Percentiles rank a stretch among this genome's conserved stretches.
These are phyloP conservation scores for Bipolaris cookei DNA, from an alignment of 2,329 filamentous ascomycete genomes.

Conservation along the genomic window DNA sequence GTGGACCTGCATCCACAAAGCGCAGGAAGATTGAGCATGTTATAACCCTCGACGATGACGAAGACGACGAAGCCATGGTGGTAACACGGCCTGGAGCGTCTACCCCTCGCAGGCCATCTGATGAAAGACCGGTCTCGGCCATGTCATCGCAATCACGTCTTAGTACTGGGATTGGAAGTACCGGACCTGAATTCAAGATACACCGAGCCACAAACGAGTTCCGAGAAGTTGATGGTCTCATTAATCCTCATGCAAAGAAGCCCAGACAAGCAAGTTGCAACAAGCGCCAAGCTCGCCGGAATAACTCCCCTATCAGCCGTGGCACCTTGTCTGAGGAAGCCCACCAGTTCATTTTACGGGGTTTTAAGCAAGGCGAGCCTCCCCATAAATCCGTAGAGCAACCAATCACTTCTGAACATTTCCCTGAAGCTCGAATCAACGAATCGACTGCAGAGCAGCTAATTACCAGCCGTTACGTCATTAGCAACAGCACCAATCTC, in stretches of 20 bases:
- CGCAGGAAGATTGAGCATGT: constrained; percentile 29
- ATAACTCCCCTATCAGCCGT: constrained; percentile 7
- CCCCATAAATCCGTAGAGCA: neutral
- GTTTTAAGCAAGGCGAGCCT: constrained; percentile 23
- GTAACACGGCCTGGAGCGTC: neutral
- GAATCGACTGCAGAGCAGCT: constrained; percentile 22
- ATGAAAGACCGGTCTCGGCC: neutral
- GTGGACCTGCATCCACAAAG: constrained; percentile 17
- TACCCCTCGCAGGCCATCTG: neutral
- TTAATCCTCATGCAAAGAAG: constrained; percentile 22
- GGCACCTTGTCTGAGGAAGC: constrained; percentile 2
- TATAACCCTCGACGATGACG: constrained; percentile 25
- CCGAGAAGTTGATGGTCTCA: constrained; percentile 12
- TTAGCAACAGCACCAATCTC: constrained; percentile 8
- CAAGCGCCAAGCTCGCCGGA: neutral
- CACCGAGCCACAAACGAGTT: constrained; percentile 27
- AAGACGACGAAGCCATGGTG: constrained; percentile 7
- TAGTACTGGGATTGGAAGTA: constrained; percentile 22
- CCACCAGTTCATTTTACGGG: constrained; percentile 12
- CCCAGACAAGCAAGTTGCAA: constrained; percentile 9
- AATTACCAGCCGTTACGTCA: neutral
- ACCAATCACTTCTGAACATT: constrained; percentile 18
- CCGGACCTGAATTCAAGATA: neutral
- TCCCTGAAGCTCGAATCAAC: constrained; percentile 32
- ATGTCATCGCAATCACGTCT: constrained; percentile 22